Conservation (phyloP, 208 protist species). For the Ichthyophonus hoferi region DNA sequence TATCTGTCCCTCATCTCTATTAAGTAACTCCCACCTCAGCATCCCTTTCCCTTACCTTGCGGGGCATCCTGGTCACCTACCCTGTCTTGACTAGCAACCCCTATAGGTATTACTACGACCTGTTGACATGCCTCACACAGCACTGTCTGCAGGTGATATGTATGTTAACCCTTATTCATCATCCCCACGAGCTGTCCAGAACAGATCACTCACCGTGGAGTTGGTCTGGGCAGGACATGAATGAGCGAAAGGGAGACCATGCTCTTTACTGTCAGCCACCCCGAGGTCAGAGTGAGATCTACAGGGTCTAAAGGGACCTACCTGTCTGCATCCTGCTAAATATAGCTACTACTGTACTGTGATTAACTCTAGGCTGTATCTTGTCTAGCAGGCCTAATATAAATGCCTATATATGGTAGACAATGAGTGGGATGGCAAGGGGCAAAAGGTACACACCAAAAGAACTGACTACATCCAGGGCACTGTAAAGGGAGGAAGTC, state of each 20-base stretch:
- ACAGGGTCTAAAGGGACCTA: too few relatives aligned
- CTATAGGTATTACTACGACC: not conserved
- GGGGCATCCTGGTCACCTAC: not conserved
- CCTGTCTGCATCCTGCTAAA: too few relatives aligned
- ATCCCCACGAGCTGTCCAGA: too few relatives aligned
- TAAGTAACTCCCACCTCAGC: not conserved
- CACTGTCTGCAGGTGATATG: not conserved
- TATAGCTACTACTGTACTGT: too few relatives aligned
- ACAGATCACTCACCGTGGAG: not conserved
- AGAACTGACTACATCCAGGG: not conserved
- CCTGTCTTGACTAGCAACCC: not conserved
- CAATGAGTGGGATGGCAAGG: not conserved
- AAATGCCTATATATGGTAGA: not conserved
- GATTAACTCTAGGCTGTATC: too few relatives aligned
- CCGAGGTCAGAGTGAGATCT: too few relatives aligned
- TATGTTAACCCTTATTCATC: too few relatives aligned
- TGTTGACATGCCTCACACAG: not conserved
- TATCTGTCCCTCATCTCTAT: too few relatives aligned
- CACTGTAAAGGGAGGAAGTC: not conserved
- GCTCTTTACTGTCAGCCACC: not conserved
- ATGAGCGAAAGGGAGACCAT: not conserved
- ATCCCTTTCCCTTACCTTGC: not conserved
- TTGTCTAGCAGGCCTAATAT: too few relatives aligned
- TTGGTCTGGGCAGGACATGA: not conserved
- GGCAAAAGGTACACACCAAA: not conserved